Percentiles rank a stretch among this genome's conserved stretches.
Conservation (phyloP, 1,284 basidiomycete species). For the Cystobasidium slooffiae region DNA sequence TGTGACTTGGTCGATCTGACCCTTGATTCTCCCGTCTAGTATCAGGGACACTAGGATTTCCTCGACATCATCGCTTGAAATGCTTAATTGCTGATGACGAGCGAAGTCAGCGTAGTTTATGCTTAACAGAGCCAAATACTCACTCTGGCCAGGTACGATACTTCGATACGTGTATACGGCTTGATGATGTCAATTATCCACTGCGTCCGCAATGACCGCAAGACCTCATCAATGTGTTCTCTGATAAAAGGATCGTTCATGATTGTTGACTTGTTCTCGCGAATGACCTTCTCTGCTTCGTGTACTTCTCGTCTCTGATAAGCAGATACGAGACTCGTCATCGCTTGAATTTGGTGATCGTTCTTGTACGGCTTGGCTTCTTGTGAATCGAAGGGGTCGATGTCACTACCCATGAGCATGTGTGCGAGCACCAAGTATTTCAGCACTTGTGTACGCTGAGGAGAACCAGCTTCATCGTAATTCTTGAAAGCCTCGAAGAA, state of each 20-base stretch:
- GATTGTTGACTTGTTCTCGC: constrained; percentile 89
- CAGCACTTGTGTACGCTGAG: constrained; percentile 94
- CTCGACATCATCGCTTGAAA: constrained; percentile 84
- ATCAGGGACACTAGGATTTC: constrained; percentile 91
- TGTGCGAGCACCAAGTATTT: constrained; percentile 98
- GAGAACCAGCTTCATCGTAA: constrained; percentile 96
- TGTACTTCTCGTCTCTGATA: constrained; percentile 96
- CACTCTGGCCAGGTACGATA: constrained; percentile 87
- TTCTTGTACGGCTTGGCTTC: constrained; percentile 99
- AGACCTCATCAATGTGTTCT: constrained; percentile 89
- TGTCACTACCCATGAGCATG: constrained; percentile 97
- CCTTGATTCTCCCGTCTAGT: constrained; percentile 90
- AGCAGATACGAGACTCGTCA: constrained; percentile 95
- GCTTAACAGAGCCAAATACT: constrained; percentile 38
- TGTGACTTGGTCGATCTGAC: constrained; percentile 92
- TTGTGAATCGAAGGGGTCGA: constrained; percentile 99
- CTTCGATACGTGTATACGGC: constrained; percentile 90
- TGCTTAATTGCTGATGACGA: constrained; percentile 80
- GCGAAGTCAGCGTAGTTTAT: background rate
- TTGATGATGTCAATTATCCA: constrained; percentile 98
- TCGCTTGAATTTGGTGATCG: constrained; percentile 93
- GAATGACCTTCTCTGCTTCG: constrained; percentile 89
- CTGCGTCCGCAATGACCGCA: constrained; percentile 88
- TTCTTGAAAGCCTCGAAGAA: constrained; percentile 99
- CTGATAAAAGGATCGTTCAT: constrained; percentile 94